phyloP scores from a whole-genome alignment of 1,139 yeast genomes.

The Blastobotrys malaysiensis region DNA sequence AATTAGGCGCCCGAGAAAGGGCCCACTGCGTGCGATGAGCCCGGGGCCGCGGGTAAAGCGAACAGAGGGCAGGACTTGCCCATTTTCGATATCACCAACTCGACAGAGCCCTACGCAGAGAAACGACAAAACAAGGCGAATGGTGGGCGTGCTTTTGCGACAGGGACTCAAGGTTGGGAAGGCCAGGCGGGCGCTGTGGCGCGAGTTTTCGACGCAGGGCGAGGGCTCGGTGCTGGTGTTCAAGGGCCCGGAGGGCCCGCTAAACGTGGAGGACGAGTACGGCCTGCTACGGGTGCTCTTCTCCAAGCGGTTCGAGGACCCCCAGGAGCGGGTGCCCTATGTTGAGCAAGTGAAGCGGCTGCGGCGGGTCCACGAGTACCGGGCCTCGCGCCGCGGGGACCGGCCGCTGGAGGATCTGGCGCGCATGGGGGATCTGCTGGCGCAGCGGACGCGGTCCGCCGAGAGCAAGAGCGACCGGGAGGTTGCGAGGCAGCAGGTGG shows the following conservation, averaged over 20 bases:
- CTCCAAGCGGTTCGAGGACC: slow-evolving; percentile 11
- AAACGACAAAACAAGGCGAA: not conserved
- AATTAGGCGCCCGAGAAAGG: not conserved
- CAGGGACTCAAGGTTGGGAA: not conserved
- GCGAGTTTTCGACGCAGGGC: not conserved
- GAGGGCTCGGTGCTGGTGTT: not conserved
- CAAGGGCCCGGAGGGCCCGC: not conserved
- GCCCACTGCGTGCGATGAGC: not conserved
- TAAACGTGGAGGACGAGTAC: slow-evolving; percentile 15
- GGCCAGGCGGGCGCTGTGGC: not conserved
- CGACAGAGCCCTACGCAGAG: not conserved
- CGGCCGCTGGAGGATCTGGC: not conserved
- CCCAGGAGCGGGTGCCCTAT: slow-evolving; percentile 14
- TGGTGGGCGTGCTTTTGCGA: slow-evolving; percentile 1
- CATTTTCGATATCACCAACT: not conserved
- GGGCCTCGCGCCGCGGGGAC: not conserved
- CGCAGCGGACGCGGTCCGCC: not conserved
- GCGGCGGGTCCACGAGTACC: slow-evolving; percentile 10
- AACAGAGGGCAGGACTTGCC: not conserved
- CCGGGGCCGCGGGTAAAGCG: slow-evolving; percentile 1
- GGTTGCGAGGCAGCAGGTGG: not conserved
- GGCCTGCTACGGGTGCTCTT: slow-evolving; percentile 15
- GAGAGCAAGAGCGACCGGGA: slow-evolving; percentile 1
- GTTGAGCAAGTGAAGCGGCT: slow-evolving; percentile 20
- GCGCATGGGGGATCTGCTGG: not conserved